Evolutionary conservation across 2,329 filamentous ascomycete genomes (phyloP), one percentile per base, ranked within the genome.

Genomic region (Akanthomyces lecanii): DNA sequence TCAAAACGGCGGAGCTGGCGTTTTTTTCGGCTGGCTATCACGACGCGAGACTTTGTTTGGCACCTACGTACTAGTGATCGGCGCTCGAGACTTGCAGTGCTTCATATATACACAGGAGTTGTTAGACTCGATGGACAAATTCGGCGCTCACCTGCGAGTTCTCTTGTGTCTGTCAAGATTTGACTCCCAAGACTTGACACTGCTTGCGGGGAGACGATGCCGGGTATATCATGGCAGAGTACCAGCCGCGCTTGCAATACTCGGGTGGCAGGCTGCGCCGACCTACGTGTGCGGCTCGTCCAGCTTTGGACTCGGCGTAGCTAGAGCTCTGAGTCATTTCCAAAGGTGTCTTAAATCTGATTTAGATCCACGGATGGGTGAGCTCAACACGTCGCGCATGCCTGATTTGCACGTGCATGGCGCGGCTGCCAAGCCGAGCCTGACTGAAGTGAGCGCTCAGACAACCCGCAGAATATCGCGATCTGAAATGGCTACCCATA

Each of bases 11-110:
- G 54, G 25, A 5, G 40, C 30, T 16, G 54, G 54, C 11, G 18
- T 57, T 36, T 57, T 57, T n/a, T 25, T 57, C 1, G 54, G 54
- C 42, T 57, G 54, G 54, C 42, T 57, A 21, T 57, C 54, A 4
- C 54, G 54, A 23, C 54, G 54, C 10, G 28, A 30, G 18, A 18
- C 4, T 7, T 33, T 57, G n/a, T n/a, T 36, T 4, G 54, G 54
- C 18, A 47, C 25, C 10, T 57, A 57, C 28, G 47, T 25, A 12
- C n/a, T 57, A 10, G 40, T 57, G 25, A 25, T 57, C 47, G 54
- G 54, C 25, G 54, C 42, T 4, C 40, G 18, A 47, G 47, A 36
- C 42, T 2, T 57, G 28, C 18, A 21, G 16, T 8, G 11, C n/a
- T 44, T 47, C 42, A 45, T 47, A 10, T 47, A 57, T 16, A 47